Base-by-base conservation (phyloP, 306 rosid species). In the barrel medic (Medicago truncatula) region DNA sequence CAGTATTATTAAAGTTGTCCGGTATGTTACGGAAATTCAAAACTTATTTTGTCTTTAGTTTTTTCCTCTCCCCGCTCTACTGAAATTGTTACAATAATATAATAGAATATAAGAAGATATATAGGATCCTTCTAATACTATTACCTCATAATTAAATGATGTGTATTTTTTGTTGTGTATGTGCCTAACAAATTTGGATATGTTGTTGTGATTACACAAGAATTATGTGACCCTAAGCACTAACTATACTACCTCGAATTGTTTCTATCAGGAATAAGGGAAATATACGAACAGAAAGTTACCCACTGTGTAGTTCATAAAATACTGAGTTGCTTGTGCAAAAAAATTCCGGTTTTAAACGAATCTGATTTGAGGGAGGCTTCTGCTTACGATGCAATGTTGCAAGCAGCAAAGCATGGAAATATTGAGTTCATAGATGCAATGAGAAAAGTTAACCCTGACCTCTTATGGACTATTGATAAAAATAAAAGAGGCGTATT, bases 321-420 rank as follows among this genome's bases (percentile, higher is more conserved):
- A 52, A 71, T 71, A 34, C 16, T 71, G 31, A 36, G 0, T 7
- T 11, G 20, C 13, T 53, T 71, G 7, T 3, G 2, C 11, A 0
- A 9, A 36, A 71, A 49, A 36, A 17, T 71, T 71, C 2, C 1
- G 2, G 0, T 1, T 0, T 12, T 10, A 0, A 6, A 16, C 0
- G 36, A 28, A 16, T 2, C 34, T 6, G 18, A 53, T 4, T 64
- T 53, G 9, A 1, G 0, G 18, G 50, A 16, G 1, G 50, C 75
- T 6, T 17, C 13, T 0, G 64, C 36, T 0, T 11, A 10, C 6
- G 64, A 53, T 10, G 64, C 64, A 8, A 53, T 71, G 75, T 17
- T 71, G 50, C 49, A 52, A 8, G 75, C 75, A 52, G 63, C 75
- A 0, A 53, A 34, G 11, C 7, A 5, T 34, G 75, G 75, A 71